These are phyloP conservation scores for Schrenkiella parvula DNA, from an alignment of 345 rosid genomes.

Conservation along the genomic window DNA sequence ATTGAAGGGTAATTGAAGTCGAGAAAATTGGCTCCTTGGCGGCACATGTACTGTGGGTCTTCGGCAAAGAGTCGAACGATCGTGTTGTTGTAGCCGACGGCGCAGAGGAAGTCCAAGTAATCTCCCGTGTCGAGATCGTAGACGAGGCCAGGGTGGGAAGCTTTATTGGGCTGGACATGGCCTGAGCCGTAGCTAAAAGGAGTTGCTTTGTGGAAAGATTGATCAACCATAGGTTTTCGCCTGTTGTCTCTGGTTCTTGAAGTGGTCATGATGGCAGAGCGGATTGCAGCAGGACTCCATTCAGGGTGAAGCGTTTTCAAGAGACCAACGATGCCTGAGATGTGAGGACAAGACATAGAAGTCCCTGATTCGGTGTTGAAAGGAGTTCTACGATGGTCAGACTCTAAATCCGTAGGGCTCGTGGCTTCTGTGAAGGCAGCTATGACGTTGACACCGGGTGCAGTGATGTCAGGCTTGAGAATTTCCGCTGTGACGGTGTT, in stretches of 20 bases:
- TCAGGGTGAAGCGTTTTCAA: slow-evolving; percentile 40
- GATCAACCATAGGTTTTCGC: slow-evolving; percentile 37
- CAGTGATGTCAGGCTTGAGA: slow-evolving; percentile 82
- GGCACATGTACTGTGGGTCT: slow-evolving; percentile 33
- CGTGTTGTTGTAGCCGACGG: slow-evolving; percentile 52
- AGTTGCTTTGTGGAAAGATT: slow-evolving; percentile 36
- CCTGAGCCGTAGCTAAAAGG: slow-evolving; percentile 67
- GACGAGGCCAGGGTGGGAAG: slow-evolving; percentile 66
- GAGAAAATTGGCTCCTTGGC: slow-evolving; percentile 33
- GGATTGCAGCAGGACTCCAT: slow-evolving; percentile 57
- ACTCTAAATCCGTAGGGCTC: slow-evolving; percentile 32
- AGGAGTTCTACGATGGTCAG: slow-evolving; percentile 40
- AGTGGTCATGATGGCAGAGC: slow-evolving; percentile 59
- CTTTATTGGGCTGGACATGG: slow-evolving; percentile 73
- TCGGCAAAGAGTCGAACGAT: slow-evolving; percentile 31
- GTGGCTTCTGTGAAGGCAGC: slow-evolving; percentile 46
- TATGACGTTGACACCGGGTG: slow-evolving; percentile 71
- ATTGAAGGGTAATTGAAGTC: slow-evolving; percentile 82
- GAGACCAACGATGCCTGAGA: slow-evolving; percentile 50
- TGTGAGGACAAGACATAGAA: slow-evolving; percentile 66
- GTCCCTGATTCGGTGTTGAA: slow-evolving; percentile 46
- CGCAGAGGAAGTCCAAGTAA: slow-evolving; percentile 70
- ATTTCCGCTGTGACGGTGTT: slow-evolving; percentile 54
- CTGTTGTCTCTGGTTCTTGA: slow-evolving; percentile 66
- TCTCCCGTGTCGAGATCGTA: slow-evolving; percentile 50